Evolutionary conservation across 2,329 filamentous ascomycete genomes (phyloP), one percentile per base, ranked within the genome.

Genomic region (Escovopsis weberi): DNA sequence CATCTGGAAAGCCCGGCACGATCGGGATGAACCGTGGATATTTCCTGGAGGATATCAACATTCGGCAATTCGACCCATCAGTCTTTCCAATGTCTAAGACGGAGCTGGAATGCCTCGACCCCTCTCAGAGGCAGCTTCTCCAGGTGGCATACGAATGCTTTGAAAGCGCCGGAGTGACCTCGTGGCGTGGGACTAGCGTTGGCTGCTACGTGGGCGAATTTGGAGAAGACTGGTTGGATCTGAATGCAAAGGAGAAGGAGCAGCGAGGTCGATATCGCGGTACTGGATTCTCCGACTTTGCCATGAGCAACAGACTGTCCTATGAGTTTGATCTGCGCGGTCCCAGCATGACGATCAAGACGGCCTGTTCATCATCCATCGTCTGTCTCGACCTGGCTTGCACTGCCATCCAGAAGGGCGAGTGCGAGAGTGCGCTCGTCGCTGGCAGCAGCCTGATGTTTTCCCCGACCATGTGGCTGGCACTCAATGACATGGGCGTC

Each of bases 351-450:
- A 55, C 56, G 6, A 47, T 61, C 8, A 49, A 59, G 35, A 60
- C 59, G 1, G 59, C 52, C 1, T 61, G 59, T 45, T 59, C 56
- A 2, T 53, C 52, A n/a, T 48, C 47, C 11, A 32, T 62, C 19
- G 46, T 52, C 8, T 51, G 53, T 0, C 37, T 61, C 9, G 50
- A 62, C 37, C 42, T 48, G 33, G 59, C 55, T 2, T 53, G 51
- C 39, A 47, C 55, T 38, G 43, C 41, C 11, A 39, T 60, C 3
- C 44, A 44, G 2, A 45, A 41, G 2, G 53, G 55, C 11, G 56
- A 55, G 18, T 48, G 47, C 8, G 10, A 38, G 9, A 38, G 41
- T 1, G 57, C 54, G 3, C 9, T 61, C 6, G 59, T 61, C 1
- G 50, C 41, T 9, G 53, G 49, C 5, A 36, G 45, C 7, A 52